These are phyloP conservation scores for Brachypodium distachyon DNA, from an alignment of 202 grass and related monocot species.

Conservation along the genomic window DNA sequence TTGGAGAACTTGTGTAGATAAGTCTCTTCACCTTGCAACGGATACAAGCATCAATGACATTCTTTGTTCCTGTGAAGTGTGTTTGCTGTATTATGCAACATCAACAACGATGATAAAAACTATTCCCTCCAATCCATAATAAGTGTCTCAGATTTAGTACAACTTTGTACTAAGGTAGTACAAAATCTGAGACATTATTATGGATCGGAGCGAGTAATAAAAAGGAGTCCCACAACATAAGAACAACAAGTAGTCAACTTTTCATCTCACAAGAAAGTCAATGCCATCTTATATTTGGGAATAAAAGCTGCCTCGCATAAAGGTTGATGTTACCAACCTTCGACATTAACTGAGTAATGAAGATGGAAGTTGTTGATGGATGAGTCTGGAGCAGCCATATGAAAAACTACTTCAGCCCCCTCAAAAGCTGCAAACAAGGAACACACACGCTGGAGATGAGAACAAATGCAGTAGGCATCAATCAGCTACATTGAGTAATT, in stretches of 20 bases:
- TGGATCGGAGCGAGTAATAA: too few relatives aligned
- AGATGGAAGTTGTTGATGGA: conserved; percentile 97
- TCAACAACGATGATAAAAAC: neutral
- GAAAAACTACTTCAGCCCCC: conserved; percentile 85
- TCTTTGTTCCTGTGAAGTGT: conserved; percentile 69
- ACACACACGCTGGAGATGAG: conserved; percentile 6
- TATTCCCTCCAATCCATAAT: too few relatives aligned
- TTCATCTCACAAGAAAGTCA: neutral
- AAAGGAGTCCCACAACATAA: neutral
- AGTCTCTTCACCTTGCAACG: conserved; percentile 83
- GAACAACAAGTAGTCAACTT: neutral
- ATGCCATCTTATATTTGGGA: neutral
- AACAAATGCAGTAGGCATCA: neutral
- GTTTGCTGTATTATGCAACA: neutral
- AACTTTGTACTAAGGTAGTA: too few relatives aligned
- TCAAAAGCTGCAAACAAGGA: conserved; percentile 56
- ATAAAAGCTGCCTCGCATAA: conserved; percentile 4
- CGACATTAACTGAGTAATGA: conserved; percentile 94
- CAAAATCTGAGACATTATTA: too few relatives aligned
- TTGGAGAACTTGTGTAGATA: conserved; percentile 96
- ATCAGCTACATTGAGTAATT: neutral
- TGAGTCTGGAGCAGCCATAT: conserved; percentile 98
- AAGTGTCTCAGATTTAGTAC: too few relatives aligned
- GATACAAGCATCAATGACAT: conserved; percentile 86
- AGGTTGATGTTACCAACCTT: conserved; percentile 50